Base-by-base conservation (phyloP, 352 stramenopile species). In the Phytophthora podocarpi region DNA sequence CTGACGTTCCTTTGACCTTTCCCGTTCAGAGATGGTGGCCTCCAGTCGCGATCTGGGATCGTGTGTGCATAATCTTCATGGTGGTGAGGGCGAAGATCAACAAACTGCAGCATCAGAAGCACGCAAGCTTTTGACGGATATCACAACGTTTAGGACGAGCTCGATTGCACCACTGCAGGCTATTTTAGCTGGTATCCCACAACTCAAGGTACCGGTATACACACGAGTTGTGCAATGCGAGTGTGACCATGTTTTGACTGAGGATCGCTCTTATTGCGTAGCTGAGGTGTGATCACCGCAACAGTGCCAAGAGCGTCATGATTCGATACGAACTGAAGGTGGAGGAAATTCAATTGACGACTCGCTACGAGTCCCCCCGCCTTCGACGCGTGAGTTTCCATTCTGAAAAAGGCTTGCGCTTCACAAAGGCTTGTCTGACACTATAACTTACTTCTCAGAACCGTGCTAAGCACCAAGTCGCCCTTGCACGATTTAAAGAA, bases 281-380 rank as follows among this genome's bases (percentile, higher is more conserved):
- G 69, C 51, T 90, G 4, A 73, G 76, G 31, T 89, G 80, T n/a
- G 80, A 90, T 27, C 79, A 91, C 55, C 82, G 80, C 27, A 83
- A 86, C 21, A 78, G 84, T 50, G 80, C 78, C 5, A 54, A 85
- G 42, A 70, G 59, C n/a, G 57, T 86, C 11, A 78, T 82, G 47
- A 30, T 65, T 60, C 78, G 78, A 18, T 91, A 93, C 28, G 64
- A 89, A 28, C 67, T 36, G 23, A 93, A 93, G 50, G 48, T 93
- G 7, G 51, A 69, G 3, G 77, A 88, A 2, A 79, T 93, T 5
- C 51, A 84, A 51, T 73, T 47, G 6, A 62, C 62, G 32, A 70
- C 47, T 28, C 78, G 71, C n/a, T 69, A 65, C 41, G 78, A 90
- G 30, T 74, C 59, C 16, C 54, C 74, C 5, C 59, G 82, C 26